These are phyloP conservation scores for Babesia sp. DNA, from an alignment of 169 alveolate species.

Conservation along the genomic window DNA sequence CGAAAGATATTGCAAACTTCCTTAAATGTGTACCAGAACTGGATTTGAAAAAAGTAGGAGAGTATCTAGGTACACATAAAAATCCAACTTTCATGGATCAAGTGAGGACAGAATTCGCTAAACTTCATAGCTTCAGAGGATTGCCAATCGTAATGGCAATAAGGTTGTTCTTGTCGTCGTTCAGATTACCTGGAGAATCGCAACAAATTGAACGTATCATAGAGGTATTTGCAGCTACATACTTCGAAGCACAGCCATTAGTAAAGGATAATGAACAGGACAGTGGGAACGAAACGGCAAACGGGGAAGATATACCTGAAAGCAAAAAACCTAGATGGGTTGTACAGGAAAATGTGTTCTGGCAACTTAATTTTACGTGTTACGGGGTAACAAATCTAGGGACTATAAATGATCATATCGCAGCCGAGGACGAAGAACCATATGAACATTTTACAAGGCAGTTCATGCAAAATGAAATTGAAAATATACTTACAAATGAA, in stretches of 20 bases:
- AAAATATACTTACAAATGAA: constrained; percentile 13
- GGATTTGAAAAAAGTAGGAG: constrained; percentile 77
- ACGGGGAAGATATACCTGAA: constrained; percentile 18
- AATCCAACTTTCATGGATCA: constrained; percentile 66
- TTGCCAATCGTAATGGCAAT: constrained; percentile 84
- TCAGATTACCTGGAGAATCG: constrained; percentile 90
- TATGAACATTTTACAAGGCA: constrained; percentile 19
- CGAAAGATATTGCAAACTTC: constrained; percentile 71
- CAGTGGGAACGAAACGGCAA: neutral
- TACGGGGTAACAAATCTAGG: constrained; percentile 35
- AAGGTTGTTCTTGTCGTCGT: constrained; percentile 79
- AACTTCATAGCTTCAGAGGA: constrained; percentile 77
- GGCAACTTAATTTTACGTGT: constrained; percentile 32
- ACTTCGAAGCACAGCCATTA: constrained; percentile 72
- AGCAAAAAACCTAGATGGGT: constrained; percentile 66
- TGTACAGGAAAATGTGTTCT: constrained; percentile 55
- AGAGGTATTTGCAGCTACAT: constrained; percentile 83
- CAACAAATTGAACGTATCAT: constrained; percentile 89
- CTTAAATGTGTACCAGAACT: constrained; percentile 68
- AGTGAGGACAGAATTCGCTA: constrained; percentile 76
- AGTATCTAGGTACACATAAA: constrained; percentile 75
- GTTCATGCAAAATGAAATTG: constrained; percentile 29
- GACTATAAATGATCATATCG: constrained; percentile 28
- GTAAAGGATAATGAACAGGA: constrained; percentile 23
- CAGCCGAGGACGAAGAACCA: constrained; percentile 32